Evolutionary conservation across 192 early-diverging fungal genomes (phyloP).

Genomic region (Endogone sp.): DNA sequence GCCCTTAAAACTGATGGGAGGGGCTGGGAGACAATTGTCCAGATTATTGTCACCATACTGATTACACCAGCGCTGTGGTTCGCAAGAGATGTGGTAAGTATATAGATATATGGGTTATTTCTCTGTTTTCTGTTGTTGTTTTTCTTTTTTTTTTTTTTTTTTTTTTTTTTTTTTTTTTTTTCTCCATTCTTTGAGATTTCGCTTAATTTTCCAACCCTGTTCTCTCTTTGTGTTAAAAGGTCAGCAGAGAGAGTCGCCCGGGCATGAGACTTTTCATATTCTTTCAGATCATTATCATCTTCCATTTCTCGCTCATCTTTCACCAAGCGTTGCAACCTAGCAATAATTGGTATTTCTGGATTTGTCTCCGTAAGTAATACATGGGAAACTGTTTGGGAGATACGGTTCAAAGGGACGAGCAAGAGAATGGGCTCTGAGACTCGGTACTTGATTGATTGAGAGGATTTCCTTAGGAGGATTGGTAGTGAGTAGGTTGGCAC

Average conservation of each 20-base stretch:
- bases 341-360: constrained; percentile 34
- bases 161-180: too few species aligned
- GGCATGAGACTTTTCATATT: constrained; percentile 28
- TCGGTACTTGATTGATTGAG: too few species aligned
- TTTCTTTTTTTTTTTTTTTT: background rate
- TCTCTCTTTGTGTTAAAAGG: too few species aligned
- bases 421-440: too few species aligned
- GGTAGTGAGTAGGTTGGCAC: too few species aligned
- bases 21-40: constrained; percentile 23
- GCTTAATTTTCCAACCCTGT: too few species aligned
- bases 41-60: constrained; percentile 22
- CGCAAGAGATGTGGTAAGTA: constrained; percentile 26
- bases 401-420: too few species aligned
- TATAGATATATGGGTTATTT: background rate
- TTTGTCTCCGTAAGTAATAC: constrained; percentile 26
- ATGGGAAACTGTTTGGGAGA: background rate
- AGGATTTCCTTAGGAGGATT: too few species aligned
- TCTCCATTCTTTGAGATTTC: too few species aligned
- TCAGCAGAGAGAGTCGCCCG: constrained; percentile 18
- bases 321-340: constrained; percentile 13
- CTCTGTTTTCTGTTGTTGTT: too few species aligned
- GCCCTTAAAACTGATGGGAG: constrained; percentile 5
- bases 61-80: constrained; percentile 33
- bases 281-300: constrained; percentile 27
- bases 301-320: constrained; percentile 27